phyloP scores from a whole-genome alignment of 371 early-diverging fungal genomes.

The Haplosporangium sp. region DNA sequence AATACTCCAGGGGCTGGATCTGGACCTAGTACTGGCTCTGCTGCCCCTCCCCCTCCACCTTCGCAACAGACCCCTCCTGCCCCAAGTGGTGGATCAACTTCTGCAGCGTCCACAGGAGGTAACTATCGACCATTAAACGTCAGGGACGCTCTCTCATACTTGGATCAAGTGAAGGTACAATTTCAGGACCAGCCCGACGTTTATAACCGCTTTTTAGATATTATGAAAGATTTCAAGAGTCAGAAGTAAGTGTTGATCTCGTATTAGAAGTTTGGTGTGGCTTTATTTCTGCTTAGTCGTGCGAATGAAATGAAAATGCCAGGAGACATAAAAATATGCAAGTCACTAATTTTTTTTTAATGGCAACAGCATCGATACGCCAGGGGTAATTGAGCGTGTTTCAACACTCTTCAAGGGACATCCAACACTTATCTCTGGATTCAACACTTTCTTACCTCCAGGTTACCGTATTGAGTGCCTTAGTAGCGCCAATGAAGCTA shows the following conservation, averaged over 20 bases:
- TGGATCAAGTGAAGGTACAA: conserved; percentile 97
- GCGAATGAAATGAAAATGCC: neutral
- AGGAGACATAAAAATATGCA: conserved; percentile 3
- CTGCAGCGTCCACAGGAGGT: conserved; percentile 32
- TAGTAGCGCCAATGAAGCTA: conserved; percentile 73
- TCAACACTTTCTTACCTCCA: conserved; percentile 99
- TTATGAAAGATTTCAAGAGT: conserved; percentile 99
- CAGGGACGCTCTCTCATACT: conserved; percentile 95
- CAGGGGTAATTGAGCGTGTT: conserved; percentile 98
- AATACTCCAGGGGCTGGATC: conserved; percentile 35
- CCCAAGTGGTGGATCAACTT: conserved; percentile 27
- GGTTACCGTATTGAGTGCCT: conserved; percentile 94
- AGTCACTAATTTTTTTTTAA: conserved; percentile 10
- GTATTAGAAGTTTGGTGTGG: neutral
- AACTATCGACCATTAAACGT: conserved; percentile 67
- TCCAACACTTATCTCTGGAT: conserved; percentile 93
- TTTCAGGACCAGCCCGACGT: conserved; percentile 95
- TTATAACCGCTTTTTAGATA: conserved; percentile 98
- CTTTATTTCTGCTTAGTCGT: conserved; percentile 11
- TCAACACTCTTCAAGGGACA: conserved; percentile 95
- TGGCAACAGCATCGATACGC: conserved; percentile 90
- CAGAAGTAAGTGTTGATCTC: conserved; percentile 78
- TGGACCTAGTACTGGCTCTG: conserved; percentile 27
- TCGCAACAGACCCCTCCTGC: conserved; percentile 44
- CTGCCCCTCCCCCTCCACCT: conserved; percentile 31